These are phyloP conservation scores for Agaricus sinodeliciosus DNA, from an alignment of 768 basidiomycete species.

Conservation along the genomic window DNA sequence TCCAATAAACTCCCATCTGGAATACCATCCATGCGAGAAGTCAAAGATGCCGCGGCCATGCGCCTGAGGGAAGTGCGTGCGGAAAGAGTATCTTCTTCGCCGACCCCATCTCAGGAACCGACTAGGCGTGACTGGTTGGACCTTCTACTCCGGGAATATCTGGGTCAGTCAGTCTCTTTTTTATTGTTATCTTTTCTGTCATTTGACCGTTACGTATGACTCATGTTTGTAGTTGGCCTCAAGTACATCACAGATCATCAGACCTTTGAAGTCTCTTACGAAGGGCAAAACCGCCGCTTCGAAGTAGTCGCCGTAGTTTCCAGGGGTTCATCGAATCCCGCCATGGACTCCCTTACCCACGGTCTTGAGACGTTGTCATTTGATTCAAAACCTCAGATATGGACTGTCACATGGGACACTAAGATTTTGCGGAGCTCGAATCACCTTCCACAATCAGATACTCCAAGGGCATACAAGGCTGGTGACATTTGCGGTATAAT, in stretches of 20 bases:
- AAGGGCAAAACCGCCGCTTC: slow-evolving; percentile 54
- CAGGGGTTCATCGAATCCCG: slow-evolving; percentile 14
- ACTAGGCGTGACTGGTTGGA: slow-evolving; percentile 53
- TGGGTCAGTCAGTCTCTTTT: slow-evolving; percentile 40
- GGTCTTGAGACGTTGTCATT: slow-evolving; percentile 42
- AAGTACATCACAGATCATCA: slow-evolving; percentile 62
- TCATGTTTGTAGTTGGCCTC: slow-evolving; percentile 50
- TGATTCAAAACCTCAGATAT: slow-evolving; percentile 34
- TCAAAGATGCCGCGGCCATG: slow-evolving; percentile 46
- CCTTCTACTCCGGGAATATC: slow-evolving; percentile 56
- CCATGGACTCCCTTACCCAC: slow-evolving; percentile 27
- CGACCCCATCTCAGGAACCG: slow-evolving; percentile 13
- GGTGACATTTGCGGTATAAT: slow-evolving; percentile 10
- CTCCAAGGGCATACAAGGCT: slow-evolving; percentile 30
- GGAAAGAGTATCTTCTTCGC: slow-evolving; percentile 7
- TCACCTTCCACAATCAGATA: slow-evolving; percentile 14
- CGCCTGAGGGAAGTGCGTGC: slow-evolving; percentile 42
- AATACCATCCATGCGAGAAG: slow-evolving; percentile 43
- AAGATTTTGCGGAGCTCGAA: slow-evolving; percentile 36
- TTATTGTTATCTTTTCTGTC: slow-evolving; percentile 10
- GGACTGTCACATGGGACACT: slow-evolving; percentile 68
- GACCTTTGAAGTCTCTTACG: slow-evolving; percentile 55
- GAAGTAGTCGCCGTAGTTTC: slow-evolving; percentile 40
- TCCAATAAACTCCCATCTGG: slow-evolving; percentile 32
- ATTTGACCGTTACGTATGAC: slow-evolving; percentile 3